These are phyloP conservation scores for Eucalyptus cloeziana DNA, from an alignment of 345 rosid species.

Conservation along the genomic window DNA sequence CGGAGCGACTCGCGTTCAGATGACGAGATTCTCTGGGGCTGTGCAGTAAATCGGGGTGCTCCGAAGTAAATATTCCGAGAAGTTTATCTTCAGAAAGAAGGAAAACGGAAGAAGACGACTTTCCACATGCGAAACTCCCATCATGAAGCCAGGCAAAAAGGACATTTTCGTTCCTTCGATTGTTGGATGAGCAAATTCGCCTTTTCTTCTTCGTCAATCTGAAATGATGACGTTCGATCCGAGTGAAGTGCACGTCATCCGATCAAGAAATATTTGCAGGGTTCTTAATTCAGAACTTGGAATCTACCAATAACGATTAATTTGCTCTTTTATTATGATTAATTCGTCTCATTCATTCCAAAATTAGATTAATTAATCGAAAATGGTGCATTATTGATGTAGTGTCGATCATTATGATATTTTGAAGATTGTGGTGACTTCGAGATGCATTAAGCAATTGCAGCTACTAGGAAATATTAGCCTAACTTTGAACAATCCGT, in stretches of 20 bases:
- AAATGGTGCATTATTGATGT: not conserved
- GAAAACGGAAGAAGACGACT: not conserved
- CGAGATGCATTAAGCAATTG: not conserved
- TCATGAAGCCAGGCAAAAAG: not conserved
- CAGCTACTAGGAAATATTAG: not conserved
- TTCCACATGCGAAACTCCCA: not conserved
- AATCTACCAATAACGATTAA: not conserved
- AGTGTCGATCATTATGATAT: not conserved
- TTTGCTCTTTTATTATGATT: not conserved
- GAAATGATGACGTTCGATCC: not conserved
- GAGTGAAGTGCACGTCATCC: not conserved
- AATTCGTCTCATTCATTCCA: not conserved
- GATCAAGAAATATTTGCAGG: not conserved
- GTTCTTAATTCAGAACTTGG: not conserved
- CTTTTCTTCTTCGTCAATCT: not conserved
- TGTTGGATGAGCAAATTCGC: not conserved
- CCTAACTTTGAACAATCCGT: not conserved
- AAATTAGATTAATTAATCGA: not conserved
- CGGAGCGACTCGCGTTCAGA: not conserved
- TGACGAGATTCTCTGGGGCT: not conserved
- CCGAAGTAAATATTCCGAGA: not conserved
- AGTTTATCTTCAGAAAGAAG: not conserved
- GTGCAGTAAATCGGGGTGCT: not conserved
- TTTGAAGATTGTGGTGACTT: not conserved
- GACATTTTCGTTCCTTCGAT: not conserved